These are phyloP conservation scores for Solanum sitiens DNA, from an alignment of 257 asterid genomes.

Conservation along the genomic window DNA sequence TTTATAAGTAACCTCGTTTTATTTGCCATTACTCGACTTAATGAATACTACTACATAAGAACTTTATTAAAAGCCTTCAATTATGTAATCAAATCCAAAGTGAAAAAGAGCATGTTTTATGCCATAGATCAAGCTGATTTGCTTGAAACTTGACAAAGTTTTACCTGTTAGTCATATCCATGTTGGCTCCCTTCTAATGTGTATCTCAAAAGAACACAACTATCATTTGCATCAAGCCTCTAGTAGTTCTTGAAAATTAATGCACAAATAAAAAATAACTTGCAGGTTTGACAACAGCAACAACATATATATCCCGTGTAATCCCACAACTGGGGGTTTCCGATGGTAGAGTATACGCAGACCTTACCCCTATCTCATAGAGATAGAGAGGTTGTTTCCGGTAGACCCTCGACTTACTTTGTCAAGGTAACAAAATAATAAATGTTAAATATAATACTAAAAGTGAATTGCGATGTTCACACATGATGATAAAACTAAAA, in stretches of 20 bases:
- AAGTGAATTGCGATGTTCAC: background rate
- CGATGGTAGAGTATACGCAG: background rate
- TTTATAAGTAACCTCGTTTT: background rate
- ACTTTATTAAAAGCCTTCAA: background rate
- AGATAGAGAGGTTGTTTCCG: background rate
- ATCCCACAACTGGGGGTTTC: too few species aligned
- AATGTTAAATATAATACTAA: background rate
- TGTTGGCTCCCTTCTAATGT: background rate
- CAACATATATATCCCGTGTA: background rate
- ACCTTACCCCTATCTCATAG: background rate
- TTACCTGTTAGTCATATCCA: background rate
- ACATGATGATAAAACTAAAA: background rate
- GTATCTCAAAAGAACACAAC: background rate
- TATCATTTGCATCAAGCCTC: background rate
- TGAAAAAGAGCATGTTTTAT: background rate
- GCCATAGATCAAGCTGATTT: background rate
- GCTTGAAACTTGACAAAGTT: background rate
- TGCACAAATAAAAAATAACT: background rate
- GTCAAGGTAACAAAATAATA: background rate
- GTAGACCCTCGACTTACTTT: background rate
- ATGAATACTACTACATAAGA: background rate
- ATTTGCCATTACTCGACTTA: background rate
- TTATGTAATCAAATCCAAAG: background rate
- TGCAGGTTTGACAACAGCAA: background rate
- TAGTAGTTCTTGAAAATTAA: background rate